Evolutionary conservation across 768 basidiomycete species (phyloP), one percentile per base, ranked within the genome.

Genomic region (Mycena maculata): DNA sequence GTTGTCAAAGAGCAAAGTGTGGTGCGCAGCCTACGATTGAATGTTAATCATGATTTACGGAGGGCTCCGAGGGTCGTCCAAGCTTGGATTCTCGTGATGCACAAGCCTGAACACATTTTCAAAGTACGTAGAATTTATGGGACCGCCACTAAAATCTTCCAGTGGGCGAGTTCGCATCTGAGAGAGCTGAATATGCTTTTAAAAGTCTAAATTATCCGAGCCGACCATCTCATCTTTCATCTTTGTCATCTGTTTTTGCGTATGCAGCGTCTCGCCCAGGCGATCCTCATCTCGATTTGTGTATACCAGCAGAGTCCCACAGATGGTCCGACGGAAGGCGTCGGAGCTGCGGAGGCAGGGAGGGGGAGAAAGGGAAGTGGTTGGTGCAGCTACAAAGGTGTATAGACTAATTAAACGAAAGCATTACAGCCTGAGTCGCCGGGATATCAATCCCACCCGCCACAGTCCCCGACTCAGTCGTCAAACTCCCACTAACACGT

Each of bases 341-440:
- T 54, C 38, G 53, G 53, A 39, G 53, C 53, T 54, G 53, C 53
- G 36, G 53, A 54, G 53, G 36, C 36, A 36, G 53, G 54, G 39
- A 44, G 41, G 55, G 56, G 44, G 56, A 45, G 56, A 58, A 58
- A 58, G 42, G 56, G 27, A 56, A 56, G 25, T 47, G 44, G 56
- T 57, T 33, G 55, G 42, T 57, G 30, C 55, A 44, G 55, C 41
- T 57, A 59, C 44, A 59, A 59, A 27, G 44, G 57, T 59, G 48
- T 59, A 59, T 59, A 50, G 36, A 50, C 38, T 60, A 62, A 50
- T 62, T 47, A 65, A 85, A 86, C 28, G 67, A 65, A 27, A 85
- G 62, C 66, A 88, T 65, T 36, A 87, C 72, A 1, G 75, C 85
- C 69, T 88, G 85, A 0, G 86, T 86, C 30, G 80, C 85, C 44